These are phyloP conservation scores for Mycena epipterygia DNA, from an alignment of 768 basidiomycete species.

Conservation along the genomic window DNA sequence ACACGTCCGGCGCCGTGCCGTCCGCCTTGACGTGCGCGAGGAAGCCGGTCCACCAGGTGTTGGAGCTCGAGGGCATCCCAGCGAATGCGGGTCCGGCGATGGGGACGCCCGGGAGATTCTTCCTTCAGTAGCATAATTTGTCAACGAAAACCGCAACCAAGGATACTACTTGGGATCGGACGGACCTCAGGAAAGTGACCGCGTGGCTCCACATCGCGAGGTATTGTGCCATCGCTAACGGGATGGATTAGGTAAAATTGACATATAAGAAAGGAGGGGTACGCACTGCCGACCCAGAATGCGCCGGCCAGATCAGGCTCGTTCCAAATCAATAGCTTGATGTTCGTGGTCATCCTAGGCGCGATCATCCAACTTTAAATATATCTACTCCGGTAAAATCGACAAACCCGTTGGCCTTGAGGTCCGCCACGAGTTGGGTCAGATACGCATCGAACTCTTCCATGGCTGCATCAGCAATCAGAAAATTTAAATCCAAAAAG, in stretches of 20 bases:
- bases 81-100: slow-evolving; percentile 35
- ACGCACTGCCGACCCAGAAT: slow-evolving; percentile 38
- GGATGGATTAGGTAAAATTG: background rate
- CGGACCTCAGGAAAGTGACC: slow-evolving; percentile 31
- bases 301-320: slow-evolving; percentile 32
- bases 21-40: slow-evolving; percentile 28
- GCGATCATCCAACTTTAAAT: background rate
- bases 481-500: no score
- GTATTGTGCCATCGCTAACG: slow-evolving; percentile 33
- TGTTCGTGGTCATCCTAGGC: slow-evolving; percentile 35
- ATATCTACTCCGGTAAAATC: background rate
- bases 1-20: slow-evolving; percentile 37
- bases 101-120: slow-evolving; percentile 35
- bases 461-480: background rate
- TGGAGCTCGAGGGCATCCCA: slow-evolving; percentile 17
- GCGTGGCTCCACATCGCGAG: slow-evolving; percentile 35
- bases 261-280: background rate
- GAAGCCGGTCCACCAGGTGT: slow-evolving; percentile 42
- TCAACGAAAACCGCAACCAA: background rate
- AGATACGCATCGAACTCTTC: slow-evolving; percentile 36
- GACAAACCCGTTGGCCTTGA: slow-evolving; percentile 36
- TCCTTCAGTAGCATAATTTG: background rate
- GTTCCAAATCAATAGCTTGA: slow-evolving; percentile 40
- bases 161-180: no score
- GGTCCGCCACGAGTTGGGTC: slow-evolving; percentile 35